These are phyloP conservation scores for Phyllostachys edulis DNA, from an alignment of 176 grass and related monocot genomes.

Conservation along the genomic window DNA sequence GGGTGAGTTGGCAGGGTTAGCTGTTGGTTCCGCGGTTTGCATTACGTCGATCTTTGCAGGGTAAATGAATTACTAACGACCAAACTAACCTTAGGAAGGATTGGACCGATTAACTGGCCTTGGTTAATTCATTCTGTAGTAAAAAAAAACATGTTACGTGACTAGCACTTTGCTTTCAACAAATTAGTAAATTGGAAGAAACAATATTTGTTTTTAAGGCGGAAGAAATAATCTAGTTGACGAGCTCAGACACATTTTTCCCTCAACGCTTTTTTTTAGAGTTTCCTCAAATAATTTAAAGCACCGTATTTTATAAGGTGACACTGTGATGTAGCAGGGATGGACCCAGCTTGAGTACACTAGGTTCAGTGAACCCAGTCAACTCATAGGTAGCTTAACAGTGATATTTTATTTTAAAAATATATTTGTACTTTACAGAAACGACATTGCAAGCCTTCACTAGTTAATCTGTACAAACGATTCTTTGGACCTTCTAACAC, in stretches of 20 bases:
- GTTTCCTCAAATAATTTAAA: neutral
- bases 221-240: neutral
- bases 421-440: neutral
- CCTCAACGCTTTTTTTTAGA: neutral
- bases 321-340: conserved; percentile 7
- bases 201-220: neutral
- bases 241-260: neutral
- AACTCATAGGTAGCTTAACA: neutral
- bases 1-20: conserved; percentile 99
- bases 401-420: neutral
- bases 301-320: conserved; percentile 20
- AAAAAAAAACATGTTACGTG: neutral
- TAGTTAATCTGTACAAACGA: neutral
- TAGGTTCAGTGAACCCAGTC: conserved; percentile 9
- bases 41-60: conserved; percentile 99
- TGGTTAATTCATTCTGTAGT: neutral
- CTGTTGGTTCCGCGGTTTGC: conserved; percentile 96
- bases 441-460: neutral
- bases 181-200: neutral
- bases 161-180: neutral
- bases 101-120: neutral
- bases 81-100: neutral
- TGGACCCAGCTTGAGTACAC: neutral
- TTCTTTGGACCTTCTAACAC: neutral
- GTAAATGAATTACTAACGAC: conserved; percentile 54